Percentiles rank a stretch among this genome's conserved stretches.
Conservation (phyloP, 1,139 yeast genomes). For the Nadsonia commutata region DNA sequence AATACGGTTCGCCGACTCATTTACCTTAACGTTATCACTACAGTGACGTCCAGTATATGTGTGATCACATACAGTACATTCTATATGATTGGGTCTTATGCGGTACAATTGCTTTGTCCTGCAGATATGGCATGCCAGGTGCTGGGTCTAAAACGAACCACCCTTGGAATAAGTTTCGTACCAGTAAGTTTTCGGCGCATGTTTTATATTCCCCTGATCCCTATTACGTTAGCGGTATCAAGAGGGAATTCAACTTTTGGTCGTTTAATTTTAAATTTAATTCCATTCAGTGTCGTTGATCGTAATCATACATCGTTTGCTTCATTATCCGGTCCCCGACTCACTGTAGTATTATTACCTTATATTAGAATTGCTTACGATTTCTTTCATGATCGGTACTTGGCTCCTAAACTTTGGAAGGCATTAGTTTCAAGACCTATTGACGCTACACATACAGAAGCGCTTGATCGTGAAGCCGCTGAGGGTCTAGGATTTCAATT, state of each 20-base stretch:
- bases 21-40: slow-evolving; percentile 11
- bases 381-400: slow-evolving; percentile 12
- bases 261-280: slow-evolving; percentile 9
- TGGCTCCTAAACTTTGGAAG: slow-evolving; percentile 12
- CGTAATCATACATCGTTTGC: slow-evolving; percentile 12
- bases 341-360: slow-evolving; percentile 14
- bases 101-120: slow-evolving; percentile 23
- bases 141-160: slow-evolving; percentile 14
- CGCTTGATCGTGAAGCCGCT: background rate
- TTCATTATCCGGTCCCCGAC: slow-evolving; percentile 15
- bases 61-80: slow-evolving; percentile 16
- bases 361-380: slow-evolving; percentile 14
- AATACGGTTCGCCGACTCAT: background rate
- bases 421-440: background rate
- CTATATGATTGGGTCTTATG: slow-evolving; percentile 22
- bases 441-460: background rate
- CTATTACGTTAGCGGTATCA: slow-evolving; percentile 14
- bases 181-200: slow-evolving; percentile 14
- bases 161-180: slow-evolving; percentile 10
- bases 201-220: slow-evolving; percentile 15
- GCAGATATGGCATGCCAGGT: slow-evolving; percentile 18
- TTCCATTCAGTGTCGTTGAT: slow-evolving; percentile 15
- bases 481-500: background rate
- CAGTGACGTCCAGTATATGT: slow-evolving; percentile 18
- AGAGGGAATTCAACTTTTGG: slow-evolving; percentile 11